Base-by-base conservation (phyloP, 768 basidiomycete species). In the Astraeus odoratus region DNA sequence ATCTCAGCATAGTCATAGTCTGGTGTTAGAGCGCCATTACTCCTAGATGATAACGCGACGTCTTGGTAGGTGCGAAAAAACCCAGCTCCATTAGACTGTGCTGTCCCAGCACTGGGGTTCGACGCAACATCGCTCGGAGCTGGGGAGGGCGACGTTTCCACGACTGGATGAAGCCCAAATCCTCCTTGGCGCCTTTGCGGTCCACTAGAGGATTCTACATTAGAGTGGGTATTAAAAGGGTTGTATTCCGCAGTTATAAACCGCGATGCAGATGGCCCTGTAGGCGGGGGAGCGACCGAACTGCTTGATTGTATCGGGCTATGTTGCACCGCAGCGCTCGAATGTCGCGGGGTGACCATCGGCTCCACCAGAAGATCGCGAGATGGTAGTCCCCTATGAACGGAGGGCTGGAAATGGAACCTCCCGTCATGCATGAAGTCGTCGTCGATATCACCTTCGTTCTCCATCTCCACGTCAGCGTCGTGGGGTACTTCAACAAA, bases 1-100 rank as follows among this genome's bases (percentile, higher is more conserved):
- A 86, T 81, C 58, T 89, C 86, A 5, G 85, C 83, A 50, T 74
- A 86, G 52, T 82, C 73, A 41, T 85, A 71, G 54, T 87, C 86
- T 19, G 83, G 85, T 13, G 83, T 87, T 58, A 80, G 63, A 15
- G 76, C 73, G 34, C 82, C 81, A 48, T 72, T 71, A 51, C 68
- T 68, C 42, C 69, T 61, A 31, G 71, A 66, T 0, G 70, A 64
- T n/a, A 66, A 55, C 13, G 56, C 58, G 8, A 67, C 53, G 20
- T 75, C 74, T 31, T 77, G 72, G 54, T 80, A 81, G 22, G 74
- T 71, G 24, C 78, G 74, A 60, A 83, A 85, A 60, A 84, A 76
- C 57, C 70, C 71, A 12, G 75, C 74, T 2, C 76, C 78, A 49
- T 72, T 77, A 2, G 78, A 80, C 35, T 74, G 67, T 39, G 69